A percentile compares a stretch with the other conserved stretches of the same genome.
These are phyloP conservation scores for Reticulascus tulasneorum DNA, from an alignment of 2,329 filamentous ascomycete species.

Conservation along the genomic window DNA sequence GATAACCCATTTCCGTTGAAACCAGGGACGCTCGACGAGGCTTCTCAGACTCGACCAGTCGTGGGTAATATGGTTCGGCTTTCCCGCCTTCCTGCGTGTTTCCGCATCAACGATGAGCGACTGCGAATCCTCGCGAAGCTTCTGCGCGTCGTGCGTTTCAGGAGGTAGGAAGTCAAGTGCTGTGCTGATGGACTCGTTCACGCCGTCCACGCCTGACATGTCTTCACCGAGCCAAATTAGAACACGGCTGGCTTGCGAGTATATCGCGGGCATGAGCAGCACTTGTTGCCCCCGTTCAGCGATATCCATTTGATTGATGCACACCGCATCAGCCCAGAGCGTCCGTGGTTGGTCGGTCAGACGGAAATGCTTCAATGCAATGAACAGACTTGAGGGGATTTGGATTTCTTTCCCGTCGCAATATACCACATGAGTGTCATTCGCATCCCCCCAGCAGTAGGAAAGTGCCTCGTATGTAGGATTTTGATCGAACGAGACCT, in stretches of 20 bases:
- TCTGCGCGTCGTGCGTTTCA: slow-evolving; percentile 1
- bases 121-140: not conserved
- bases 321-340: slow-evolving; percentile 4
- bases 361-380: not conserved
- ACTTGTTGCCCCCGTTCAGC: slow-evolving; percentile 1
- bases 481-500: too few species aligned
- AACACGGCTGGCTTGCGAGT: not conserved
- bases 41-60: slow-evolving; percentile 1
- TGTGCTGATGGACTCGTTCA: not conserved
- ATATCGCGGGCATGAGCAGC: slow-evolving; percentile 1
- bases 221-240: slow-evolving; percentile 1
- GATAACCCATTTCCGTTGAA: slow-evolving; percentile 4
- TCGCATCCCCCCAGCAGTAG: slow-evolving; percentile 12
- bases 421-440: too few species aligned
- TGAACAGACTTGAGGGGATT: not conserved
- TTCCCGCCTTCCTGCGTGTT: not conserved
- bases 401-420: too few species aligned
- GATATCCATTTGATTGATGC: slow-evolving; percentile 2
- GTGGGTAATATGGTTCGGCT: not conserved
- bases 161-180: not conserved
- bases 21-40: slow-evolving; percentile 2
- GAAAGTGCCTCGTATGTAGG: slow-evolving; percentile 14
- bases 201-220: not conserved
- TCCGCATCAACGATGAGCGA: not conserved
- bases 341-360: not conserved